Percentiles rank a stretch among this genome's conserved stretches.
phyloP scores from a whole-genome alignment of 2,329 filamentous ascomycete genomes.

The Fusarium circinatum region DNA sequence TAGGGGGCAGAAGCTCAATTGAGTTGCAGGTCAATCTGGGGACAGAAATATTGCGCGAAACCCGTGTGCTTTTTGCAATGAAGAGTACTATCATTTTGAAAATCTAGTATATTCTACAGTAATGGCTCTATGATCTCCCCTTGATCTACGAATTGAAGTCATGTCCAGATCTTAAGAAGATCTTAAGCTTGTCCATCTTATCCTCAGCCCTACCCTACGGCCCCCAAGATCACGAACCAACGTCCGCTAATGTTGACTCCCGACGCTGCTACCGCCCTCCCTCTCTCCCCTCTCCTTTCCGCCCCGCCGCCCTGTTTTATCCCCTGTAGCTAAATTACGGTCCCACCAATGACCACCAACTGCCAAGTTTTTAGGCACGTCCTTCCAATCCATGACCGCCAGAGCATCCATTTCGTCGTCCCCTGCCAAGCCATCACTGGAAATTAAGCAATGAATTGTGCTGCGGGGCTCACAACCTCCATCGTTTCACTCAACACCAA shows the following conservation, averaged over 20 bases:
- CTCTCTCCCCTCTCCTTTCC: not conserved
- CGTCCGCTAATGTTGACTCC: too few species aligned
- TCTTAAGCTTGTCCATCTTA: not conserved
- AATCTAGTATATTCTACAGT: accelerated
- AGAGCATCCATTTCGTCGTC: not conserved
- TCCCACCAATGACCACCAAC: not conserved
- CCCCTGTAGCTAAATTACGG: not conserved
- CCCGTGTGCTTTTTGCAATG: accelerated
- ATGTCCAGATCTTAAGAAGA: too few species aligned
- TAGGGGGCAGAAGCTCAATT: accelerated
- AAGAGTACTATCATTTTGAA: accelerated
- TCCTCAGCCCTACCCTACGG: constrained; percentile 4
- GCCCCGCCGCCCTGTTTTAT: not conserved
- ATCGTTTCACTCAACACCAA: not conserved
- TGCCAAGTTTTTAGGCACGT: not conserved
- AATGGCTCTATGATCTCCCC: accelerated
- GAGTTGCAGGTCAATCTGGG: accelerated
- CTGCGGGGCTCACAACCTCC: not conserved
- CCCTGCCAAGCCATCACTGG: constrained; percentile 14
- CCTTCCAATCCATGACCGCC: not conserved
- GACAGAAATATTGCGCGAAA: not conserved
- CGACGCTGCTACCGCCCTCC: not conserved
- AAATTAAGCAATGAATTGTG: constrained; percentile 15
- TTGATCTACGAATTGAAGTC: too few species aligned
- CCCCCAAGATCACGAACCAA: not conserved